These are phyloP conservation scores for Oryza rufipogon DNA, from an alignment of 176 grass and related monocot genomes.

Conservation along the genomic window DNA sequence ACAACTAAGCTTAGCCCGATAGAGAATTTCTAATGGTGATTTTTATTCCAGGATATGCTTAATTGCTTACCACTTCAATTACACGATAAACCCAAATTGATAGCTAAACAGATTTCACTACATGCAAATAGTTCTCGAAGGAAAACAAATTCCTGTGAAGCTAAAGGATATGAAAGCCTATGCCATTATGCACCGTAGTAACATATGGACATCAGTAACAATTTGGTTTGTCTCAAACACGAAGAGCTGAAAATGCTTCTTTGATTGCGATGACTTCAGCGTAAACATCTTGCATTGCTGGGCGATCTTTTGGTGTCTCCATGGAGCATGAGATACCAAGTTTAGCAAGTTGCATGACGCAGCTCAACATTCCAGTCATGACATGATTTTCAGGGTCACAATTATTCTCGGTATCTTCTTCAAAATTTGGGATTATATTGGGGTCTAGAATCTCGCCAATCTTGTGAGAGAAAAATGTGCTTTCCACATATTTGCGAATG, in stretches of 20 bases:
- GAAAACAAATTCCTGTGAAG: too few species aligned
- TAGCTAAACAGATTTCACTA: neutral
- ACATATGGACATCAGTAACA: neutral
- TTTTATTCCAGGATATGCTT: neutral
- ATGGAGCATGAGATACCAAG: neutral
- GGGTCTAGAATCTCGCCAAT: neutral
- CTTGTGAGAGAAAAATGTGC: neutral
- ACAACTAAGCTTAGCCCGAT: neutral
- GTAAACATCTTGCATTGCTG: neutral
- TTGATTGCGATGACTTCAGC: neutral
- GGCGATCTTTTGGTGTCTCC: neutral
- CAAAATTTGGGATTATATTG: neutral
- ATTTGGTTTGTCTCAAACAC: neutral
- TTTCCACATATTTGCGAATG: conserved; percentile 39
- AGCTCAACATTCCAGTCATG: neutral
- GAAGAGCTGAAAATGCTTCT: neutral
- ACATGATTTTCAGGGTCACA: neutral
- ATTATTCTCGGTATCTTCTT: too few species aligned
- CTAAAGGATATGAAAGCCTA: neutral
- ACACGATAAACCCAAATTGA: neutral
- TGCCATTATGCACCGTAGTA: neutral
- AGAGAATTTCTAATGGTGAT: neutral
- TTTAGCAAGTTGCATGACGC: neutral
- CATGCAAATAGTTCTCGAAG: neutral
- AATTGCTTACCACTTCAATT: neutral